Percentiles rank a stretch among this genome's conserved stretches.
phyloP scores from a whole-genome alignment of 805 yeast species.

The Starmerella bombi region DNA sequence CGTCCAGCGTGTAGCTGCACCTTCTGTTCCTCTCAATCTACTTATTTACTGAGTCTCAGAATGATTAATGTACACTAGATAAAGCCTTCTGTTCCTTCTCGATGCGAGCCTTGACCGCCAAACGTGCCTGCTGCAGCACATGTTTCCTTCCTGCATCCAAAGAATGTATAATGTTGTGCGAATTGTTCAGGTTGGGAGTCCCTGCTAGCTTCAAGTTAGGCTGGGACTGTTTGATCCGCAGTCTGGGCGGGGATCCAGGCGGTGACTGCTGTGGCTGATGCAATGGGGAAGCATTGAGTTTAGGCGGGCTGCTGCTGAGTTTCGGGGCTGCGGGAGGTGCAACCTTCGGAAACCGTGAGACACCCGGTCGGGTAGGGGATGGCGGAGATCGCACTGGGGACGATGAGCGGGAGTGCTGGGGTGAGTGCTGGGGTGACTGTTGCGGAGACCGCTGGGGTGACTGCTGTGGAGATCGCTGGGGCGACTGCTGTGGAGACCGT shows the following conservation, averaged over 20 bases:
- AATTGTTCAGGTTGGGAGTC: slow-evolving; percentile 6
- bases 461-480: slow-evolving; percentile 8
- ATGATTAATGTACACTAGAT: no score
- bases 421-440: slow-evolving; percentile 3
- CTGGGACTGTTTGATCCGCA: slow-evolving; percentile 2
- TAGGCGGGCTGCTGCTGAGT: slow-evolving; percentile 5
- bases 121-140: slow-evolving; percentile 21
- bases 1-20: no score
- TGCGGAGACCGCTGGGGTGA: slow-evolving; percentile 10
- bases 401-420: slow-evolving; percentile 1
- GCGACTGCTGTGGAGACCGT: slow-evolving; percentile 7
- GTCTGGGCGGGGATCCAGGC: slow-evolving; percentile 17
- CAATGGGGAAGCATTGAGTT: slow-evolving; percentile 17
- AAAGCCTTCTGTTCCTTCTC: slow-evolving; percentile 18
- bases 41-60: no score
- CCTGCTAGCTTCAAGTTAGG: slow-evolving; percentile 17
- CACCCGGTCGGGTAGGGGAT: background rate
- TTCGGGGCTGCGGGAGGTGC: slow-evolving; percentile 7
- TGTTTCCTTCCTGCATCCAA: slow-evolving; percentile 18
- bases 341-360: slow-evolving; percentile 9
- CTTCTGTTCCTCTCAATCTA: no score
- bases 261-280: slow-evolving; percentile 22
- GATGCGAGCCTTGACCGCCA: slow-evolving; percentile 20
- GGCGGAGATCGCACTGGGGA: background rate
- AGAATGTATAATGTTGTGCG: slow-evolving; percentile 10